Evolutionary conservation across 768 basidiomycete genomes (phyloP).

Genomic region (Mrakia hoshinonis): DNA sequence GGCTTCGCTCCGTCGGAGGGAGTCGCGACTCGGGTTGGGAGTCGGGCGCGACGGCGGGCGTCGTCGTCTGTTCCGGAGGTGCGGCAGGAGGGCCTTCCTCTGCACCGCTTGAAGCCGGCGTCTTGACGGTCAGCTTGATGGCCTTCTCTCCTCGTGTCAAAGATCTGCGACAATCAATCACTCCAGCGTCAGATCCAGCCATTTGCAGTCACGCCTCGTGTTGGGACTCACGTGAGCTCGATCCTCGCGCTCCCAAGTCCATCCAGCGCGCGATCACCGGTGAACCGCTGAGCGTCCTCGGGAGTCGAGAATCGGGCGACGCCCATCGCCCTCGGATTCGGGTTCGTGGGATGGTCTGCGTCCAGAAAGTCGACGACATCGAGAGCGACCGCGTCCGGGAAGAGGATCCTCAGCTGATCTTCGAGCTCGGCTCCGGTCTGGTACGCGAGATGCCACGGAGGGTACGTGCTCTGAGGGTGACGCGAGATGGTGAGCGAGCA

Average conservation of each 20-base stretch:
- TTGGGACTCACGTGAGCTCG: not conserved
- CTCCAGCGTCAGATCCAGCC: too few relatives aligned
- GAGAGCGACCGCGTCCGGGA: not conserved
- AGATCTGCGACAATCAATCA: too few relatives aligned
- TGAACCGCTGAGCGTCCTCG: not conserved
- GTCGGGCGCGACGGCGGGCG: too few relatives aligned
- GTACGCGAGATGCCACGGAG: not conserved
- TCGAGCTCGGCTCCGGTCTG: not conserved
- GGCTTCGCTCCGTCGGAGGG: too few relatives aligned
- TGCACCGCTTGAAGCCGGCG: too few relatives aligned
- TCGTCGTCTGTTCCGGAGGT: too few relatives aligned
- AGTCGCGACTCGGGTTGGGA: too few relatives aligned
- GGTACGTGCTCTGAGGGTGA: not conserved
- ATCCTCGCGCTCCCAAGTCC: not conserved
- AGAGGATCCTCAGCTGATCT: not conserved
- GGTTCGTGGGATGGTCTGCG: not conserved
- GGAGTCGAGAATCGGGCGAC: not conserved
- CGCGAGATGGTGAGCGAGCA: slow-evolving; percentile 7
- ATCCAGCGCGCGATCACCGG: not conserved
- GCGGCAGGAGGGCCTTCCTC: too few relatives aligned
- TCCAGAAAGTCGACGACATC: not conserved
- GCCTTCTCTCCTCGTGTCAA: too few relatives aligned
- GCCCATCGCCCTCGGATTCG: slow-evolving; percentile 7
- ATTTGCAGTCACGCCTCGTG: not conserved
- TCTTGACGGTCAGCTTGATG: too few relatives aligned